phyloP scores from a whole-genome alignment of 2,329 filamentous ascomycete genomes.

The Colletotrichum melonis region DNA sequence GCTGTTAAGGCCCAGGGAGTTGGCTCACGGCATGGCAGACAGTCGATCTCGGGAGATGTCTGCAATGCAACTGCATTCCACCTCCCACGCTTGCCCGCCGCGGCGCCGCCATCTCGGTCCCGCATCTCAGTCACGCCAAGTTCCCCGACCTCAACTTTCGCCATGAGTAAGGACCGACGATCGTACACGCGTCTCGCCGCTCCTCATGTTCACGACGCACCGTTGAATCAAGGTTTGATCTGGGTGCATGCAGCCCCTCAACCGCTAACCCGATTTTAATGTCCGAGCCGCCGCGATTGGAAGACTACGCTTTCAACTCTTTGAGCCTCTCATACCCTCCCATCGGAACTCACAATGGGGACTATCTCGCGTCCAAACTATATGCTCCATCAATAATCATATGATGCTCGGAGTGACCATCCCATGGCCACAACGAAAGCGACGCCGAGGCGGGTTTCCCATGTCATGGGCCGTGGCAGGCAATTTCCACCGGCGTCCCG shows the following conservation, averaged over 20 bases:
- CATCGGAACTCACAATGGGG: neutral
- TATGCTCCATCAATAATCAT: neutral
- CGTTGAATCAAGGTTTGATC: neutral
- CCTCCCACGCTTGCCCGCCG: too few species aligned
- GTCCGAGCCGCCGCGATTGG: neutral
- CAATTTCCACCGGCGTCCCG: neutral
- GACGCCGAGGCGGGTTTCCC: neutral
- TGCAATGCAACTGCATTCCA: neutral
- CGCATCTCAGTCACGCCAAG: neutral
- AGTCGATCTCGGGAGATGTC: neutral
- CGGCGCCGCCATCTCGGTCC: too few species aligned
- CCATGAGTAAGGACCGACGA: neutral
- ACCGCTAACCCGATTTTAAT: neutral
- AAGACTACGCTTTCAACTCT: too few species aligned
- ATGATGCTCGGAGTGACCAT: neutral
- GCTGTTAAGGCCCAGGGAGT: neutral
- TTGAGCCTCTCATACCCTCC: neutral
- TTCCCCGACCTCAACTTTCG: neutral
- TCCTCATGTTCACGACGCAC: neutral
- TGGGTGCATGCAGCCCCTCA: neutral
- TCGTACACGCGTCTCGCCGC: neutral
- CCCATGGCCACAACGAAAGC: neutral
- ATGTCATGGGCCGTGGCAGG: neutral
- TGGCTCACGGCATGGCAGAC: neutral
- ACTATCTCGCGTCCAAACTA: too few species aligned